Evolutionary conservation across 2,329 filamentous ascomycete species (phyloP), one percentile per base, ranked within the genome.

Genomic region (Ceratocystis destructans): DNA sequence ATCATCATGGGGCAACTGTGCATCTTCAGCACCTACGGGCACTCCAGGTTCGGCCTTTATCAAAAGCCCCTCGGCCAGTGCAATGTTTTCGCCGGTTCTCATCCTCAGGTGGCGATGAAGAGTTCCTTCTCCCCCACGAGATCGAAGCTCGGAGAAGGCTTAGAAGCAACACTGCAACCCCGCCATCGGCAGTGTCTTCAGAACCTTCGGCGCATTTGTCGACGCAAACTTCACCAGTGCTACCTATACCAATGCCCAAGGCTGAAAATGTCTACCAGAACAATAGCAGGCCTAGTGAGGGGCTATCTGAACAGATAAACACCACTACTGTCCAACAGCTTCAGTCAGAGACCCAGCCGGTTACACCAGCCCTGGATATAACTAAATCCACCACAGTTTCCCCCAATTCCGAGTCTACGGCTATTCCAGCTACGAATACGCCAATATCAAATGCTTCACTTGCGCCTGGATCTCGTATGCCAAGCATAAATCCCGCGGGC

Each of bases 1-100:
- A 65, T 61, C 67, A 68, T 55, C 67, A 55, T 53, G 67, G 67
- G 53, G 67, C 61, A 64, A 57, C 64, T 63, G 50, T 64, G 22
- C 61, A 64, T 50, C 61, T 68, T 12, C 67, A 66, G 50, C 64
- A 45, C 45, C 33, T 66, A 15, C 64, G 67, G 20, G 61, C 61
- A 45, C 37, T 37, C 53, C 67, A 68, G 55, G 57, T 25, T 50
- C 64, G 65, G 31, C 22, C 64, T 33, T 57, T 65, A n/a, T 25
- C 17, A 8, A 46, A 37, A 61, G 28, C 55, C 8, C 37, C 61
- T 20, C 25, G 28, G 5, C 28, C 55, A 6, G 45, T 31, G 5
- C 41, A 55, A 20, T 46, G 22, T 10, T 53, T 22, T 50, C 64
- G 64, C 25, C 55, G 53, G 17, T 37, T 46, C 41, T 68, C 37